Base-by-base conservation (phyloP, 257 asterid genomes). In the Solanum raphanifolium region DNA sequence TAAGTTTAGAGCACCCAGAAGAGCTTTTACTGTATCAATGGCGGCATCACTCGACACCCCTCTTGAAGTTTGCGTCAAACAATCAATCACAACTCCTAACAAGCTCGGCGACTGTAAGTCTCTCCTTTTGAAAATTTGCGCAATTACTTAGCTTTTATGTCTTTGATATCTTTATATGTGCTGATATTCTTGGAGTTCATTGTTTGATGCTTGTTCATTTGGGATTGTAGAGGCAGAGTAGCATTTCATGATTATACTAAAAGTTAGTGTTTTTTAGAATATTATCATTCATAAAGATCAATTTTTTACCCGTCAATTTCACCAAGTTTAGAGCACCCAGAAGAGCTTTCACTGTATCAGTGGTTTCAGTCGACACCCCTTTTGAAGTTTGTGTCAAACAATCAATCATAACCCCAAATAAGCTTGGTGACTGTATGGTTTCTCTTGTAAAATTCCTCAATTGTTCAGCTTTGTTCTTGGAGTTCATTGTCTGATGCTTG, bases 71-170 rank as follows among this genome's bases (percentile, higher is more conserved):
- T 93, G 96, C 78, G 99, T 86, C 72, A 97, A 97, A 84, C 95
- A 93, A 88, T 97, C 99, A 55, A 5, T 87, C 34, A 95, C 98
- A 31, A 87, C 90, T 27, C 98, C 98, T 78, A 93, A 91, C 91
- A 92, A 84, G 91, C 98, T 95, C 39, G 99, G 99, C 25, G 99
- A 97, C 93, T 97, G 99, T 97, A 91, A 92, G 95, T 27, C 0
- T 27, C 16, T 9, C 2, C 20, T 34, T 21, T 3, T 46, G 27
- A 27, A 34, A 55, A 2, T 18, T 62, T 84, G 3, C 79, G 25
- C 46, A 65, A 39, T 65, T 85, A 3, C 7, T 32, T 3, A 29
- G 41, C 79, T n/a, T n/a, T 65, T 15, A 16, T 36, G 27, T 68
- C 55, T 38, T 23, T 62, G 35, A 41, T 43, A 43, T 43, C 52